Evolutionary conservation across 2,329 filamentous ascomycete genomes (phyloP).

Genomic region (Trichoderma sp.): DNA sequence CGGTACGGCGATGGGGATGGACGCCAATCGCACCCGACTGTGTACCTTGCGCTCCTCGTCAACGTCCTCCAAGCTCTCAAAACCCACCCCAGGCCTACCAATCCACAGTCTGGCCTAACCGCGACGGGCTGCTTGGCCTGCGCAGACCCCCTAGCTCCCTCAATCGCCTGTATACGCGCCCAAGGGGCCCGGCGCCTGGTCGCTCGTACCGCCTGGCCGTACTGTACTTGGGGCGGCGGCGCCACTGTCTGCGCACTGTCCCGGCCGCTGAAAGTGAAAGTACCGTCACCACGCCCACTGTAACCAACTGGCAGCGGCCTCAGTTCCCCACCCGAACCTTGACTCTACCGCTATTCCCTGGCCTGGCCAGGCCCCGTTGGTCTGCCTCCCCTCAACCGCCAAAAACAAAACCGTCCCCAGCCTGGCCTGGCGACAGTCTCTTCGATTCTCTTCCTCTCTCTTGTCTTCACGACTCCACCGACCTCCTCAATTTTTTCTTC

Average conservation of each 20-base stretch:
- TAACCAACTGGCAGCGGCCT: slow-evolving; percentile 28
- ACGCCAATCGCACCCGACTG: slow-evolving; percentile 10
- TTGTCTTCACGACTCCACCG: slow-evolving; percentile 43
- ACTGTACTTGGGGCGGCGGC: background rate
- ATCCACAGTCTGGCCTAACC: slow-evolving; percentile 27
- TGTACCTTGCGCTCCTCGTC: slow-evolving; percentile 1
- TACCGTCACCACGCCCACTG: slow-evolving; percentile 24
- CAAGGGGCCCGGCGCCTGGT: slow-evolving; percentile 4
- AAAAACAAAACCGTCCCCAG: slow-evolving; percentile 43
- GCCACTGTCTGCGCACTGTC: slow-evolving; percentile 14
- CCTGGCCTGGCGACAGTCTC: slow-evolving; percentile 31
- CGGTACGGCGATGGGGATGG: background rate
- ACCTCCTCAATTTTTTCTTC: slow-evolving; percentile 38
- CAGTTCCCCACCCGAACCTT: slow-evolving; percentile 30
- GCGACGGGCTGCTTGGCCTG: slow-evolving; percentile 25
- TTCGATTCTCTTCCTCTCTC: slow-evolving; percentile 37
- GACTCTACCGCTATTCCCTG: slow-evolving; percentile 40
- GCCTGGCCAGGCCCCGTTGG: slow-evolving; percentile 34
- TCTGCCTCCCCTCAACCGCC: slow-evolving; percentile 37
- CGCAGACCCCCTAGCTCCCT: slow-evolving; percentile 12
- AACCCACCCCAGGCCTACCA: slow-evolving; percentile 22
- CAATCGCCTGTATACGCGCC: background rate
- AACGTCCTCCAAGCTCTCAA: background rate
- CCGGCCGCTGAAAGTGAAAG: slow-evolving; percentile 4
- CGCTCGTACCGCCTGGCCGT: background rate